These are phyloP conservation scores for Diplosphaera chodatii DNA, from an alignment of 139 green algal genomes.

Conservation along the genomic window DNA sequence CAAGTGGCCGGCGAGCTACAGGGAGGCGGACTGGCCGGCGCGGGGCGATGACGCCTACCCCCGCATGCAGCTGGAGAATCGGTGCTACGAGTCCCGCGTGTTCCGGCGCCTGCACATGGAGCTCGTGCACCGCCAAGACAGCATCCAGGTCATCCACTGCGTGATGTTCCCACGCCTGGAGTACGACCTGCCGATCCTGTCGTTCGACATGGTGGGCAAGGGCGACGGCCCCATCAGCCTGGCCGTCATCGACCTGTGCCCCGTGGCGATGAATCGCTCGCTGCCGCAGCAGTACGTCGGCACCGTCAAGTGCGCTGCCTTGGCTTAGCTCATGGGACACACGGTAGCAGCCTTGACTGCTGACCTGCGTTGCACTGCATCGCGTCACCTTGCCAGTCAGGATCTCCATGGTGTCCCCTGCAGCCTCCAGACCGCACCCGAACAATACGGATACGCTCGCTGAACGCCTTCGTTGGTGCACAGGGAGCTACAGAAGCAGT, in stretches of 20 bases:
- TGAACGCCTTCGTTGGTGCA: not conserved
- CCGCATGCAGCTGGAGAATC: constrained; percentile 69
- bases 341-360: too few relatives aligned
- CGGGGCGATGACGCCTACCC: constrained; percentile 51
- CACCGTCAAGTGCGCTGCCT: constrained; percentile 6
- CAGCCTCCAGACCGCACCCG: too few relatives aligned
- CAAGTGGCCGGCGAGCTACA: constrained; percentile 22
- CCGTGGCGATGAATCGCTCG: constrained; percentile 29
- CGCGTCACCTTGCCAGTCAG: too few relatives aligned
- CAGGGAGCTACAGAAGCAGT: constrained; percentile 53
- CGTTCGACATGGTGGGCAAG: constrained; percentile 65
- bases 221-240: constrained; percentile 35
- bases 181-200: constrained; percentile 70
- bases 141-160: constrained; percentile 71
- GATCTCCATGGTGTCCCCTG: too few relatives aligned
- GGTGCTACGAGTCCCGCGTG: constrained; percentile 53
- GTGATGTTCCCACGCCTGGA: constrained; percentile 69
- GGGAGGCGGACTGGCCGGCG: constrained; percentile 42
- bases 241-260: constrained; percentile 66
- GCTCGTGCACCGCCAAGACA: constrained; percentile 61
- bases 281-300: constrained; percentile 55
- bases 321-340: too few relatives aligned
- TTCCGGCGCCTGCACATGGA: constrained; percentile 85
- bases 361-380: too few relatives aligned
- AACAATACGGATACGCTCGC: too few relatives aligned